Percentiles rank a stretch among this genome's conserved stretches.
phyloP scores from a whole-genome alignment of 2,329 filamentous ascomycete species.

The Claviceps sp. region DNA sequence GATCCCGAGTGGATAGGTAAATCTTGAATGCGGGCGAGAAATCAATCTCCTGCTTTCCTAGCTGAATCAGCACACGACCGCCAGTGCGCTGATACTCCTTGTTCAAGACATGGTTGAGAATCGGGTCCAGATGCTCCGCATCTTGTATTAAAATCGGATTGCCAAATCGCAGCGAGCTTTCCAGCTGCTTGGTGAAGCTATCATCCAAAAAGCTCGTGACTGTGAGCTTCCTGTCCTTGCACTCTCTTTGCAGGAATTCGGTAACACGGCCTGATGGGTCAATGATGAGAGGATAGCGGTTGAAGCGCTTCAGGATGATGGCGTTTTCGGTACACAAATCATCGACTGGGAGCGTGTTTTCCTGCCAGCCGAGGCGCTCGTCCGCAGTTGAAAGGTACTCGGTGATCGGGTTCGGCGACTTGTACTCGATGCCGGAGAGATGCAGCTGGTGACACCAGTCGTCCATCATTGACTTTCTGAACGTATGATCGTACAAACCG shows the following conservation, averaged over 20 bases:
- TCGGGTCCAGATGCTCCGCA: constrained; percentile 90
- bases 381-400: constrained; percentile 96
- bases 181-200: constrained; percentile 93
- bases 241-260: constrained; percentile 90
- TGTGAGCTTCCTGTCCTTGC: constrained; percentile 82
- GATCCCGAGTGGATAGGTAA: constrained; percentile 89
- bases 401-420: constrained; percentile 84
- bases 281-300: constrained; percentile 94
- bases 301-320: constrained; percentile 94
- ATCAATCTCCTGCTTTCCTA: constrained; percentile 97
- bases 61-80: constrained; percentile 92
- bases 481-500: constrained; percentile 94
- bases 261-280: constrained; percentile 91
- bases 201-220: constrained; percentile 97
- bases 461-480: constrained; percentile 93
- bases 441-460: constrained; percentile 93
- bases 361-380: constrained; percentile 88
- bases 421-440: constrained; percentile 85
- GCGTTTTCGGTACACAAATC: constrained; percentile 98
- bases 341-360: constrained; percentile 84
- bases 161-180: constrained; percentile 92
- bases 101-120: constrained; percentile 96
- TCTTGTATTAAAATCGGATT: constrained; percentile 98
- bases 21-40: constrained; percentile 95
- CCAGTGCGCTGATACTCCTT: constrained; percentile 99